These are phyloP conservation scores for Solidago caesia DNA, from an alignment of 129 eudicot species.

Conservation along the genomic window DNA sequence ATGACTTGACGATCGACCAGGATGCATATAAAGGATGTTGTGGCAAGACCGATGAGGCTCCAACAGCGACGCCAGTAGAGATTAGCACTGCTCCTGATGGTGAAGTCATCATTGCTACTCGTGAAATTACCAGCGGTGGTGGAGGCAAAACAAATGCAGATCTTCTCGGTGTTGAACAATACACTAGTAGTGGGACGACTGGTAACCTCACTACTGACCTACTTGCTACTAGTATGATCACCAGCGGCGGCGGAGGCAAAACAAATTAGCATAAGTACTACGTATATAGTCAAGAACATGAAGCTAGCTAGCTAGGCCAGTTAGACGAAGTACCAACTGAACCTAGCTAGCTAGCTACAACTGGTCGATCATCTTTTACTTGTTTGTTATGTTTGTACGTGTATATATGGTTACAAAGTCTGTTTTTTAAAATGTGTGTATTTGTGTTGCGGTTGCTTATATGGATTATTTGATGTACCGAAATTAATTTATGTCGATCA, in stretches of 20 bases:
- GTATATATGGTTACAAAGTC: not conserved
- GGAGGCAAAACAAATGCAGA: constrained; percentile 20
- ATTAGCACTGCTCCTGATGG: constrained; percentile 12
- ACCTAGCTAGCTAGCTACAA: not conserved
- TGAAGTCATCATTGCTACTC: constrained; percentile 4
- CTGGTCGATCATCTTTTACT: not conserved
- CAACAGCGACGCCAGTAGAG: constrained; percentile 18
- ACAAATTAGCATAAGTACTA: constrained; percentile 5
- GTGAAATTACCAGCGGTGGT: constrained; percentile 19
- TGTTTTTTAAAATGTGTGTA: not conserved
- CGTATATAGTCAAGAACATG: not conserved
- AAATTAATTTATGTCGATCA: not conserved
- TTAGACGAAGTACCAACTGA: no score
- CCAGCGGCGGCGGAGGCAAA: constrained; percentile 28
- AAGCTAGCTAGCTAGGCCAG: no score
- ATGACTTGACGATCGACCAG: not conserved
- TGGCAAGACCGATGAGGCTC: constrained; percentile 22
- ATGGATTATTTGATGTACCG: constrained; percentile 5
- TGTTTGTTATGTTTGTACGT: not conserved
- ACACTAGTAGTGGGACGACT: constrained; percentile 3
- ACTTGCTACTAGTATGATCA: constrained; percentile 33
- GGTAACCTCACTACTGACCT: not conserved
- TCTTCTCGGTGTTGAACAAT: constrained; percentile 5
- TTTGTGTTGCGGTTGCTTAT: constrained; percentile 10
- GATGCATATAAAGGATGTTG: constrained; percentile 29